Evolutionary conservation across 2,329 filamentous ascomycete species (phyloP).

Genomic region (Arthrinium phaeospermum): DNA sequence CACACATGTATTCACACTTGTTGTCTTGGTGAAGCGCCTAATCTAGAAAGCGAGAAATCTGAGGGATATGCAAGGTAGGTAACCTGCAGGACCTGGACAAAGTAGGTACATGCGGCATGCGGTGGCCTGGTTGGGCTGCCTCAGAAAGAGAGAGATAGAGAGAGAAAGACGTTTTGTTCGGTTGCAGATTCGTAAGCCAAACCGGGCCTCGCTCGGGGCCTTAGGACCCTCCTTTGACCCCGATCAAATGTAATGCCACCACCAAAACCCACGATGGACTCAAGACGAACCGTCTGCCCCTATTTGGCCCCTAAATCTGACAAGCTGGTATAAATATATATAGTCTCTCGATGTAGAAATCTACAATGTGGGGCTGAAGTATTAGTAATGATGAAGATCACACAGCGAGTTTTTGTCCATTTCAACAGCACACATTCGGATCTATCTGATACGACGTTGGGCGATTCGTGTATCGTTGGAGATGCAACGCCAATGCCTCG

Average conservation of each 20-base stretch:
- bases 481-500: neutral
- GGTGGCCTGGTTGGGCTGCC: neutral
- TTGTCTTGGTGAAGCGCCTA: neutral
- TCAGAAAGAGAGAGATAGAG: neutral
- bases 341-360: neutral
- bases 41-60: neutral
- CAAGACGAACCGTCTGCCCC: neutral
- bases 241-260: neutral
- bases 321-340: neutral
- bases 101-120: neutral
- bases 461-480: slow-evolving; percentile 14
- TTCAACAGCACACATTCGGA: neutral
- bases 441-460: neutral
- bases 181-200: slow-evolving; percentile 8
- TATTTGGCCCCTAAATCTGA: neutral
- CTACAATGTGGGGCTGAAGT: neutral
- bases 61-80: slow-evolving; percentile 7
- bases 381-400: neutral
- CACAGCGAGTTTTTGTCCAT: neutral
- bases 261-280: neutral
- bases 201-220: neutral
- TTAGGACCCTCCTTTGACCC: neutral
- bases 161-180: neutral
- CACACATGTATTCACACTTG: neutral
- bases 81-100: slow-evolving; percentile 2